A percentile compares a stretch with the other conserved stretches of the same genome.
Conservation (phyloP, 2,329 filamentous ascomycete genomes). For the Fusarium keratoplasticum region DNA sequence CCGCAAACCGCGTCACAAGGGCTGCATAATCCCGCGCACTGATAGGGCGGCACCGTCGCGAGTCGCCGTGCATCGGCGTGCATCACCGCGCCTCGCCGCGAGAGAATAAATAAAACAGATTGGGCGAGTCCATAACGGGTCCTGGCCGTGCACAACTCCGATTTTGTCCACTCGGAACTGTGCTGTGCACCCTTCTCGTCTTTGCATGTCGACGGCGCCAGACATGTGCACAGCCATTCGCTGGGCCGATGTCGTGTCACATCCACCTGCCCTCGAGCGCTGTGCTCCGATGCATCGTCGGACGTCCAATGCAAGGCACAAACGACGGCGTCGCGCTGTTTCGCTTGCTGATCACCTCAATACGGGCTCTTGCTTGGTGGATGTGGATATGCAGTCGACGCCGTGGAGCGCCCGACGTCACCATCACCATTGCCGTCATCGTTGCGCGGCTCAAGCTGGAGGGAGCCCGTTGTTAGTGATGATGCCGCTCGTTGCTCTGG, state of each 20-base stretch:
- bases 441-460: slow-evolving; percentile 23
- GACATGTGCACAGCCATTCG: slow-evolving; percentile 49
- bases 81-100: slow-evolving; percentile 36
- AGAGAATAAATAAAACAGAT: slow-evolving; percentile 31
- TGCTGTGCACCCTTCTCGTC: slow-evolving; percentile 35
- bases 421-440: slow-evolving; percentile 24
- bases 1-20: slow-evolving; percentile 48
- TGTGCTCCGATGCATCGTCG: slow-evolving; percentile 35
- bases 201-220: slow-evolving; percentile 27
- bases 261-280: slow-evolving; percentile 37
- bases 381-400: slow-evolving; percentile 27
- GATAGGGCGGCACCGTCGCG: slow-evolving; percentile 44
- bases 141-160: slow-evolving; percentile 40
- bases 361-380: slow-evolving; percentile 33
- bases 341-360: slow-evolving; percentile 35
- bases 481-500: slow-evolving; percentile 28
- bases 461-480: slow-evolving; percentile 30
- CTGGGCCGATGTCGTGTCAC: slow-evolving; percentile 44
- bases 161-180: slow-evolving; percentile 42
- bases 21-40: slow-evolving; percentile 50
- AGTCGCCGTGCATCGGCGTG: slow-evolving; percentile 35
- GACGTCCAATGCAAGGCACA: slow-evolving; percentile 45
- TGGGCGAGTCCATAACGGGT: slow-evolving; percentile 26
- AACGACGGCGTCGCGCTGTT: slow-evolving; percentile 37
- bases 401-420: slow-evolving; percentile 40